These are phyloP conservation scores for Cytospora piceicola DNA, from an alignment of 2,329 filamentous ascomycete genomes.

Conservation along the genomic window DNA sequence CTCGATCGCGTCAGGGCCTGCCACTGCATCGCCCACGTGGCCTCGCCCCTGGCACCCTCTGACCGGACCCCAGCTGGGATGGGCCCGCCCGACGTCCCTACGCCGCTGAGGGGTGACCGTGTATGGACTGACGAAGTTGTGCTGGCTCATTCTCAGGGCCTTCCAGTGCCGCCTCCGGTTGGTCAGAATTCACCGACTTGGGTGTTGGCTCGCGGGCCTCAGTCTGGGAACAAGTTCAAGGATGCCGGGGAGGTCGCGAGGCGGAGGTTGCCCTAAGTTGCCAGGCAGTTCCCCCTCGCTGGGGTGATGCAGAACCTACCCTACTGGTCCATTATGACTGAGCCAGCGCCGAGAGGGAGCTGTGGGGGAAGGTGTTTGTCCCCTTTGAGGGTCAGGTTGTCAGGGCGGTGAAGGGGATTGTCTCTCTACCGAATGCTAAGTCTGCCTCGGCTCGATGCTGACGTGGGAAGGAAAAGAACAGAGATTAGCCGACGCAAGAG, in stretches of 20 bases:
- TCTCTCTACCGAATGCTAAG: constrained; percentile 8
- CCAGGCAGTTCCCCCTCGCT: constrained; percentile 7
- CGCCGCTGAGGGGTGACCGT: constrained; percentile 7
- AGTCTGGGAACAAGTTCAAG: neutral
- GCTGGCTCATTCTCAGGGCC: constrained; percentile 11
- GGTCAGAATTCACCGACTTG: constrained; percentile 7
- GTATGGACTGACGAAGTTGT: constrained; percentile 17
- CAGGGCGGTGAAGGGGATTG: constrained; percentile 12
- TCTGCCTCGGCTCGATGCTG: neutral
- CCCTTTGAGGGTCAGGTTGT: constrained; percentile 17
- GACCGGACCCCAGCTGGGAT: constrained; percentile 1
- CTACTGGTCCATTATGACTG: neutral
- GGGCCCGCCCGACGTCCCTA: neutral
- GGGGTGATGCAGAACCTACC: constrained; percentile 3
- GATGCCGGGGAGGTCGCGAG: constrained; percentile 12
- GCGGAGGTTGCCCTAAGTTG: constrained; percentile 19
- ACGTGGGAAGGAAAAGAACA: neutral
- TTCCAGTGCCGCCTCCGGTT: constrained; percentile 10
- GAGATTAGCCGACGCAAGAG: too few relatives aligned
- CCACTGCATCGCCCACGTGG: constrained; percentile 14
- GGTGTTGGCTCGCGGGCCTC: neutral
- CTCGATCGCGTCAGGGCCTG: constrained; percentile 17
- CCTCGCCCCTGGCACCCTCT: constrained; percentile 14
- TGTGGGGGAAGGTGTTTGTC: constrained; percentile 12
- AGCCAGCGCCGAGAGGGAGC: constrained; percentile 1